These are phyloP conservation scores for Beauveria asiatica DNA, from an alignment of 2,329 filamentous ascomycete species.

Conservation along the genomic window DNA sequence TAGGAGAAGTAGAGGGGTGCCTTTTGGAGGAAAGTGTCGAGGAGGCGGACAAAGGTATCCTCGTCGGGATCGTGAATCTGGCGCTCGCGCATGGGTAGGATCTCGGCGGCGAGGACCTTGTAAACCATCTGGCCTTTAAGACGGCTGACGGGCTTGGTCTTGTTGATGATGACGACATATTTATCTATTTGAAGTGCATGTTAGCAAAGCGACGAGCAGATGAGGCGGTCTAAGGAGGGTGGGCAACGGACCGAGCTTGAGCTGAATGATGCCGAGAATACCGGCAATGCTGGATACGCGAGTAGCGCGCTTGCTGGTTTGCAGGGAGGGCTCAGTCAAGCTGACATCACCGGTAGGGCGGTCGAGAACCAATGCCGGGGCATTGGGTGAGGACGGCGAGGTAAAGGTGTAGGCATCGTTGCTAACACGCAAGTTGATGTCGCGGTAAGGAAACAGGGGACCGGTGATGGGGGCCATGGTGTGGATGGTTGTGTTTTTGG, in stretches of 20 bases:
- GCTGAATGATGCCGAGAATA: slow-evolving; percentile 86
- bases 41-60: slow-evolving; percentile 76
- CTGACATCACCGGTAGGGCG: slow-evolving; percentile 86
- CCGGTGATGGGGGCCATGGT: slow-evolving; percentile 30
- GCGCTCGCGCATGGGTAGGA: slow-evolving; percentile 87
- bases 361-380: slow-evolving; percentile 81
- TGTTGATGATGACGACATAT: slow-evolving; percentile 94
- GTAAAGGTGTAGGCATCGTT: slow-evolving; percentile 92
- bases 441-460: slow-evolving; percentile 64
- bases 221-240: neutral
- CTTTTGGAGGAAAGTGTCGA: slow-evolving; percentile 72
- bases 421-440: slow-evolving; percentile 94
- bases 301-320: slow-evolving; percentile 61
- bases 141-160: slow-evolving; percentile 81
- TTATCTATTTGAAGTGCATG: slow-evolving; percentile 52
- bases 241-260: slow-evolving; percentile 67
- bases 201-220: slow-evolving; percentile 5
- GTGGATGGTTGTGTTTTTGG: neutral
- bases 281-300: slow-evolving; percentile 87
- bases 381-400: slow-evolving; percentile 85
- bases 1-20: slow-evolving; percentile 98
- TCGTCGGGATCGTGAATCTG: slow-evolving; percentile 88
- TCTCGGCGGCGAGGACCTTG: slow-evolving; percentile 83
- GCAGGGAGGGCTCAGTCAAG: slow-evolving; percentile 68
- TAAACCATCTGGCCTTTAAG: slow-evolving; percentile 96